Conservation (phyloP, 192 early-diverging fungal genomes). For the Coemansia sp. region DNA sequence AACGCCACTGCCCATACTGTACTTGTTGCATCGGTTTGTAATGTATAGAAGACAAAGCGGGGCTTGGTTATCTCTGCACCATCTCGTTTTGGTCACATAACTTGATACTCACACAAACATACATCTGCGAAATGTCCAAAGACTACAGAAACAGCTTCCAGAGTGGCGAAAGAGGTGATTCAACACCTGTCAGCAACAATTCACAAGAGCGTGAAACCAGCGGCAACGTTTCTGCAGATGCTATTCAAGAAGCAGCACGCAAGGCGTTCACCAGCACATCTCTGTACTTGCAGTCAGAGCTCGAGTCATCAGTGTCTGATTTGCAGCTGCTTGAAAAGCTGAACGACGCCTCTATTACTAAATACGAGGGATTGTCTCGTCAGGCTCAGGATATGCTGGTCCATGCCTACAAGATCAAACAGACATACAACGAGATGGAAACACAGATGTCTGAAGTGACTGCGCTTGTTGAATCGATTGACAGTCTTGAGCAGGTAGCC, state of each 20-base stretch:
- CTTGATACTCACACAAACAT: too few species aligned
- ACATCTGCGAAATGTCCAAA: too few species aligned
- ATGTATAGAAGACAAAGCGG: too few species aligned
- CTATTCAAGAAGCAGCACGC: conserved; percentile 25
- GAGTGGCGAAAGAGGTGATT: background rate
- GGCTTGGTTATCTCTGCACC: too few species aligned
- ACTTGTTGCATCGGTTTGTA: too few species aligned
- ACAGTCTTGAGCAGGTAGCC: conserved; percentile 37
- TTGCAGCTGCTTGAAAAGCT: conserved; percentile 40
- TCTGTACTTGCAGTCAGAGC: conserved; percentile 45
- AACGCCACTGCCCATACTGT: too few species aligned
- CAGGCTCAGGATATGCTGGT: conserved; percentile 53
- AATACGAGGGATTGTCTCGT: conserved; percentile 48
- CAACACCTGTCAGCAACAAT: background rate
- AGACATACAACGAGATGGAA: conserved; percentile 51
- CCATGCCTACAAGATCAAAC: conserved; percentile 50
- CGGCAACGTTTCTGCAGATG: background rate
- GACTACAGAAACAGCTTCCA: too few species aligned
- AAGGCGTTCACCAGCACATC: conserved; percentile 42
- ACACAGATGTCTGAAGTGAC: conserved; percentile 36
- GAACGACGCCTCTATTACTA: conserved; percentile 45
- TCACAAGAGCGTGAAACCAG: background rate
- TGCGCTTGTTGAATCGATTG: conserved; percentile 28
- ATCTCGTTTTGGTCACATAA: too few species aligned
- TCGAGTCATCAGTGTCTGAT: conserved; percentile 39